Conservation (phyloP, 108 stramenopile species). For the Cyclostephanos tholiformis region DNA sequence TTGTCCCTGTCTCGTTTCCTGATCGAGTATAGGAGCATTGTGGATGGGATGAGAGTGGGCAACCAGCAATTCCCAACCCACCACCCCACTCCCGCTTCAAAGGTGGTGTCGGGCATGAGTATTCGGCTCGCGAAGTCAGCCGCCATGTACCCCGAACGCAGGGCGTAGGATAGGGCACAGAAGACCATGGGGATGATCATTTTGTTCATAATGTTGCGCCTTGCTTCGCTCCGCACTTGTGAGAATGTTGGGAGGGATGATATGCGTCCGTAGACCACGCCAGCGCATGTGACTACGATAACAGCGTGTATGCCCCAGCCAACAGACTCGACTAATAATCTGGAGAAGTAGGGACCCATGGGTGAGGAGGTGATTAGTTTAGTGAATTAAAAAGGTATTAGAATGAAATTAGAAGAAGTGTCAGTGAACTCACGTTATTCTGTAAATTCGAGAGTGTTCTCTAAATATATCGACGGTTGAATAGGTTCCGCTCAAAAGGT, state of each 20-base stretch:
- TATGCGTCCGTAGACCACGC: slow-evolving; percentile 37
- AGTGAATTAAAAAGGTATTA: neutral
- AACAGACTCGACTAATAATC: slow-evolving; percentile 29
- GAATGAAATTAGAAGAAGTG: neutral
- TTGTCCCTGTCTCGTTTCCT: slow-evolving; percentile 53
- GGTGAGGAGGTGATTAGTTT: neutral
- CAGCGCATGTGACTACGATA: slow-evolving; percentile 32
- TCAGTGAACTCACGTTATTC: slow-evolving; percentile 17
- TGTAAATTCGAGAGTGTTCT: slow-evolving; percentile 22
- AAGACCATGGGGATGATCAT: slow-evolving; percentile 53
- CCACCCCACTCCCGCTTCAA: slow-evolving; percentile 47
- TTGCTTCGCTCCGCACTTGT: slow-evolving; percentile 24
- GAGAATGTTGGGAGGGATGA: slow-evolving; percentile 39
- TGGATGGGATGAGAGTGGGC: slow-evolving; percentile 39
- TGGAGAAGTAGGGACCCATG: neutral
- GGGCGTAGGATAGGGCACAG: slow-evolving; percentile 49
- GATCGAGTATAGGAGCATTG: slow-evolving; percentile 55
- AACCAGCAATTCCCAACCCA: slow-evolving; percentile 60
- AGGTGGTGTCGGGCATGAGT: slow-evolving; percentile 16
- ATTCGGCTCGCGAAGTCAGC: slow-evolving; percentile 43
- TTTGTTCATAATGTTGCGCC: slow-evolving; percentile 37
- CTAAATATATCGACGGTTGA: slow-evolving; percentile 26
- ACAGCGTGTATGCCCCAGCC: slow-evolving; percentile 46
- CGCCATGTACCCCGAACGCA: slow-evolving; percentile 44
- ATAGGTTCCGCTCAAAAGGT: slow-evolving; percentile 18